Evolutionary conservation across 345 rosid species (phyloP).

Genomic region (Hibiscus trionum): DNA sequence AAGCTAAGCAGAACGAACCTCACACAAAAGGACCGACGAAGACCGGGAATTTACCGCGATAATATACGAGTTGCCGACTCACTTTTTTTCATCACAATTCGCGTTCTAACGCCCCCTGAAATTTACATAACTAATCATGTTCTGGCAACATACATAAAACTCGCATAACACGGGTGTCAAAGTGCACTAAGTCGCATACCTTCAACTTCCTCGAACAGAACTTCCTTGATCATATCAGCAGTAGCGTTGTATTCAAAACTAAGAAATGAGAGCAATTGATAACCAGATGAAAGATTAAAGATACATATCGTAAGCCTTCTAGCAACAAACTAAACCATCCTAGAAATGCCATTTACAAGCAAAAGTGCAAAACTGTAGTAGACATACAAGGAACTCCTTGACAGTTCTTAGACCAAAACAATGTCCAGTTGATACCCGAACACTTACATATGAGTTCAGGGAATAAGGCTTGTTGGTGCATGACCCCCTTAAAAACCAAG

Average conservation of each 20-base stretch:
- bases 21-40: conserved; percentile 6
- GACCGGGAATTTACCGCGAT: conserved; percentile 8
- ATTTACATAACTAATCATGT: neutral
- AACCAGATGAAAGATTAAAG: neutral
- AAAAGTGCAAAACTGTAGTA: neutral
- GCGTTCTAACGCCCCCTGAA: conserved; percentile 78
- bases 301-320: neutral
- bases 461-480: neutral
- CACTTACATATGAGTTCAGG: neutral
- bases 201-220: conserved; percentile 71
- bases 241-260: conserved; percentile 81
- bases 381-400: neutral
- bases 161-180: neutral
- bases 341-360: neutral
- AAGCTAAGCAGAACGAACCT: neutral
- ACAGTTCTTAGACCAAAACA: no score
- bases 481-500: neutral
- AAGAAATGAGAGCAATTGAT: conserved; percentile 2
- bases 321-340: neutral
- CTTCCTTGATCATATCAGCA: conserved; percentile 72
- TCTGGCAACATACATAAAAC: conserved; percentile 14
- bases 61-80: neutral
- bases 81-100: conserved; percentile 44
- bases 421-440: neutral
- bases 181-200: conserved; percentile 28